These are phyloP conservation scores for Alternaria arbusti DNA, from an alignment of 2,329 filamentous ascomycete genomes.

Conservation along the genomic window DNA sequence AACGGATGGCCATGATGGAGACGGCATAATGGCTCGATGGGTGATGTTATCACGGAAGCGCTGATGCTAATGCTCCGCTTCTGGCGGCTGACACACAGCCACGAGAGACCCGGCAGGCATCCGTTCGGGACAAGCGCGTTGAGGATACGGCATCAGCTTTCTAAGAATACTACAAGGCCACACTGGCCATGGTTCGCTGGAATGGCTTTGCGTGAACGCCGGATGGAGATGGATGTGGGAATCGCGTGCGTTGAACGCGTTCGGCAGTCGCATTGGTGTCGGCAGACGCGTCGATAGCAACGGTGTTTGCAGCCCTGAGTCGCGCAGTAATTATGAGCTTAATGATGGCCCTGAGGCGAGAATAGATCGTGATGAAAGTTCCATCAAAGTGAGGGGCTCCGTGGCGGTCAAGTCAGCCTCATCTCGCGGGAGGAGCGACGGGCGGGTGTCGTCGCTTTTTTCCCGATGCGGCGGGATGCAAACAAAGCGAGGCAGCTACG, in stretches of 20 bases:
- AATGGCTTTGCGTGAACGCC: conserved; percentile 13
- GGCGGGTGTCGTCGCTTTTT: conserved; percentile 20
- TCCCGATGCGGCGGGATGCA: conserved; percentile 20
- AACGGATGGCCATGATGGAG: conserved; percentile 1
- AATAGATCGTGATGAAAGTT: background rate
- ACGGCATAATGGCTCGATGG: conserved; percentile 6
- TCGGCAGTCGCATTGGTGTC: background rate
- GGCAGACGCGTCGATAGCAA: background rate
- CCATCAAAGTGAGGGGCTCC: background rate
- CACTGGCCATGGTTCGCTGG: conserved; percentile 19
- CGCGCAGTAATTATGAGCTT: background rate
- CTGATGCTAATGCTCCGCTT: conserved; percentile 30
- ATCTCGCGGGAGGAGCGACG: conserved; percentile 13
- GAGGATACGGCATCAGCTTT: conserved; percentile 43
- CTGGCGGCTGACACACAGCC: conserved; percentile 45
- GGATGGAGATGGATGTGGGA: conserved; percentile 7
- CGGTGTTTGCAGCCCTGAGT: background rate
- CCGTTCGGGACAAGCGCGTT: conserved; percentile 29
- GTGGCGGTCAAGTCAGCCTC: conserved; percentile 4
- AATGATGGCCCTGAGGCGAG: background rate
- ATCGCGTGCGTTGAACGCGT: background rate
- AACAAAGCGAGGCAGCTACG: conserved; percentile 23
- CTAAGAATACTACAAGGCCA: conserved; percentile 43
- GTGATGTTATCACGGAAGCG: conserved; percentile 23
- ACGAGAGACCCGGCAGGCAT: conserved; percentile 33